Percentiles rank a stretch among this genome's conserved stretches.
Conservation (phyloP, 139 green algal genomes). For the Monoraphidium neglectum region DNA sequence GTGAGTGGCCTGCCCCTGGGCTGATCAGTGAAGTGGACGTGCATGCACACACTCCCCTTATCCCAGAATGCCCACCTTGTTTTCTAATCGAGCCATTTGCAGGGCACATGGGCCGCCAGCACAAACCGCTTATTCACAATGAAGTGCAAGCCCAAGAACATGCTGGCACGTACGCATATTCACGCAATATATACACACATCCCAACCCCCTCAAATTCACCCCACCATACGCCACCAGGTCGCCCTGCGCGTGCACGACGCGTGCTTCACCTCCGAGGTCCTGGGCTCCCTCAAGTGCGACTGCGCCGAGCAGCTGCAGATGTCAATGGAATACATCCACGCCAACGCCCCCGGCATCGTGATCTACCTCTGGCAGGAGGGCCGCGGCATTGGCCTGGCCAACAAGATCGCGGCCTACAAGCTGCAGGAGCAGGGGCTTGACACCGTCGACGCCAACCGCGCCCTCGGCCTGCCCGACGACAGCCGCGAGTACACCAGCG, state of each 20-base stretch:
- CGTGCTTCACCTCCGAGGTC: conserved; percentile 96
- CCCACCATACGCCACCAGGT: conserved; percentile 66
- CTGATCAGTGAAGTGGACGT: no score
- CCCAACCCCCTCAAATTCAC: no score
- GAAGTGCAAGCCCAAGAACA: no score
- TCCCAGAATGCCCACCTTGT: no score
- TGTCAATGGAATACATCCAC: conserved; percentile 85
- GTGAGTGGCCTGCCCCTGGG: conserved; percentile 40
- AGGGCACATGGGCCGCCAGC: no score
- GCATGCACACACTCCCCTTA: no score
- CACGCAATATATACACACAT: no score
- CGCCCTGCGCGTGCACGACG: conserved; percentile 90
- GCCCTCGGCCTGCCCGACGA: conserved; percentile 92
- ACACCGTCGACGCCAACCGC: conserved; percentile 96
- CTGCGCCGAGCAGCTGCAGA: conserved; percentile 89
- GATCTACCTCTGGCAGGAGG: conserved; percentile 97
- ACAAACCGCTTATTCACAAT: no score
- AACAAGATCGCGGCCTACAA: conserved; percentile 97
- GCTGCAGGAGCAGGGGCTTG: conserved; percentile 88
- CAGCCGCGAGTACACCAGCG: conserved; percentile 89
- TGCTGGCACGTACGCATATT: no score
- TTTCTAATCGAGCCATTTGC: no score
- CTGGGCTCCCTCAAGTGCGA: conserved; percentile 96
- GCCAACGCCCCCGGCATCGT: conserved; percentile 73
- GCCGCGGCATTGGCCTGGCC: conserved; percentile 90